Conservation (phyloP, 176 grass and related monocot species). For the barley (Hordeum vulgare) region MorexV3_pseudomolecules_assembly NC_058524.1:607475776-607476275, state of each 20-base stretch:
- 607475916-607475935: not conserved
- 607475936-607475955: not conserved
- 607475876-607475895: not conserved
- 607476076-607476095: not conserved
- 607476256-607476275: not conserved
- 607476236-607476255: not conserved
- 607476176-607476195: constrained; percentile 24
- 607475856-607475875: not conserved
- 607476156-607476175: not conserved
- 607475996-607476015: not conserved
- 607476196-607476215: constrained; percentile 17
- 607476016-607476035: constrained; percentile 37
- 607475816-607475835: not conserved
- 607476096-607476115: not conserved
- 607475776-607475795: not conserved
- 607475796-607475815: not conserved
- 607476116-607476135: constrained; percentile 40
- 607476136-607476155: constrained; percentile 47
- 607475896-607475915: not conserved
- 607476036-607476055: constrained; percentile 77
- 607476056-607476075: constrained; percentile 62
- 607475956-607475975: not conserved
- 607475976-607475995: not conserved
- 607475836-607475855: not conserved
- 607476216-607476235: not conserved